A percentile compares a stretch with the other conserved stretches of the same genome.
phyloP scores from a whole-genome alignment of 2,329 filamentous ascomycete species.

The Xylogone sp. region DNA sequence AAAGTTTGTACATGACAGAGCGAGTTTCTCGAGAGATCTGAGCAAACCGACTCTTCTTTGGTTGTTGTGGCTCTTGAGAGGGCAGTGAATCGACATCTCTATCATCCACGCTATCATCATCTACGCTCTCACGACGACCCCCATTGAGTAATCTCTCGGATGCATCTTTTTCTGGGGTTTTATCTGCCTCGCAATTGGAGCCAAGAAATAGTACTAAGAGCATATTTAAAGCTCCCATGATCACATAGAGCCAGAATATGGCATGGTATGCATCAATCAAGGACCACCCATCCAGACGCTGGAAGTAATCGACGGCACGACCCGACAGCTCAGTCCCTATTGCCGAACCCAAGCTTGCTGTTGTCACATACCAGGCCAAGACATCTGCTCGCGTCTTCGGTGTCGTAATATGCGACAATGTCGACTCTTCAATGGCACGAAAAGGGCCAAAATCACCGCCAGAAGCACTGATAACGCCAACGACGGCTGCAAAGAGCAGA shows the following conservation, averaged over 20 bases:
- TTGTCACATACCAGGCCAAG: slow-evolving; percentile 56
- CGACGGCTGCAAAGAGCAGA: slow-evolving; percentile 49
- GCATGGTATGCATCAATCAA: slow-evolving; percentile 45
- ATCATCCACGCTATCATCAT: background rate
- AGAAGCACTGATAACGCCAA: slow-evolving; percentile 58
- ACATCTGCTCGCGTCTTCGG: slow-evolving; percentile 45
- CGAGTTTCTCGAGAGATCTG: slow-evolving; percentile 56
- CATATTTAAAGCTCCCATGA: slow-evolving; percentile 53
- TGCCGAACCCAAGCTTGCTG: slow-evolving; percentile 55
- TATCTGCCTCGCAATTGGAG: slow-evolving; percentile 23
- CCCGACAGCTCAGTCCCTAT: slow-evolving; percentile 55
- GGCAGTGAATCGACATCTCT: background rate
- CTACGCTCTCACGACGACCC: slow-evolving; percentile 4
- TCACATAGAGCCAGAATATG: slow-evolving; percentile 54
- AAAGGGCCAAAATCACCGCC: slow-evolving; percentile 62
- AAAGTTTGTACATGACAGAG: slow-evolving; percentile 58
- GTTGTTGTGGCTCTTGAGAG: background rate
- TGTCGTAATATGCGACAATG: slow-evolving; percentile 49
- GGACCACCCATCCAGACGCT: slow-evolving; percentile 37
- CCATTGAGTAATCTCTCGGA: slow-evolving; percentile 14
- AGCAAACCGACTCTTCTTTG: slow-evolving; percentile 35
- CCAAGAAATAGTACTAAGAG: slow-evolving; percentile 46
- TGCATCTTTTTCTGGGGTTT: slow-evolving; percentile 5
- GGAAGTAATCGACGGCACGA: slow-evolving; percentile 50
- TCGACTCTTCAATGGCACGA: slow-evolving; percentile 55